Evolutionary conservation across 805 yeast species (phyloP).

Genomic region (Lachancea quebecensis): DNA sequence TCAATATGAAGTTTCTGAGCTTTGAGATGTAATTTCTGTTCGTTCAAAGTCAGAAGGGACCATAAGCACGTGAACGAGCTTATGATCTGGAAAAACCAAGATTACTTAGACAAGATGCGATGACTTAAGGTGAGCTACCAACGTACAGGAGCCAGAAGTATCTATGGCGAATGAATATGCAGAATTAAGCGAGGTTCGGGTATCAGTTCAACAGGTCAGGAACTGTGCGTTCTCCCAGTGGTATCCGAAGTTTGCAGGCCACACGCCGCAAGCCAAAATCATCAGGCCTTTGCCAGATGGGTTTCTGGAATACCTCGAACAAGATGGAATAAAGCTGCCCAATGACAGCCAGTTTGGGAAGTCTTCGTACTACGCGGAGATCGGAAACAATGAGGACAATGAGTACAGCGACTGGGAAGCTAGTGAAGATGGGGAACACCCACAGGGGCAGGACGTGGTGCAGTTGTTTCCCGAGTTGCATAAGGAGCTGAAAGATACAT

Average conservation of each 20-base stretch:
- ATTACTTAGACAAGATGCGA: background rate
- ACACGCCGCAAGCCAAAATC: conserved; percentile 45
- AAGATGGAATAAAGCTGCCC: conserved; percentile 66
- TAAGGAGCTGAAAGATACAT: conserved; percentile 37
- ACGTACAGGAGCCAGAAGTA: background rate
- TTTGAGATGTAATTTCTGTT: background rate
- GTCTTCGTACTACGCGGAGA: conserved; percentile 30
- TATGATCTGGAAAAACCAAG: too few relatives aligned
- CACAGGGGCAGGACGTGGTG: conserved; percentile 33
- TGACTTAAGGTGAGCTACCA: conserved; percentile 1
- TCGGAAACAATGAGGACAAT: conserved; percentile 43
- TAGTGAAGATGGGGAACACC: conserved; percentile 30
- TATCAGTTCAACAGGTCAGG: conserved; percentile 37
- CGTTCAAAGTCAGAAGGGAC: background rate
- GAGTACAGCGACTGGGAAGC: conserved; percentile 75
- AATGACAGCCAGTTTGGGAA: conserved; percentile 30
- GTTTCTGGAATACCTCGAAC: conserved; percentile 52
- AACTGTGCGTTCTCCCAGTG: conserved; percentile 54
- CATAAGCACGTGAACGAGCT: background rate
- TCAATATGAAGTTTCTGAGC: background rate
- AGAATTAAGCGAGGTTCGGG: conserved; percentile 19
- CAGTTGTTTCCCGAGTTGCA: conserved; percentile 56
- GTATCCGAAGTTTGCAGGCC: conserved; percentile 45
- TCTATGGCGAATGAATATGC: conserved; percentile 11
- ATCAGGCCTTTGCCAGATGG: conserved; percentile 50